phyloP scores from a whole-genome alignment of 306 rosid species.

The Lathyrus oleraceus region DNA sequence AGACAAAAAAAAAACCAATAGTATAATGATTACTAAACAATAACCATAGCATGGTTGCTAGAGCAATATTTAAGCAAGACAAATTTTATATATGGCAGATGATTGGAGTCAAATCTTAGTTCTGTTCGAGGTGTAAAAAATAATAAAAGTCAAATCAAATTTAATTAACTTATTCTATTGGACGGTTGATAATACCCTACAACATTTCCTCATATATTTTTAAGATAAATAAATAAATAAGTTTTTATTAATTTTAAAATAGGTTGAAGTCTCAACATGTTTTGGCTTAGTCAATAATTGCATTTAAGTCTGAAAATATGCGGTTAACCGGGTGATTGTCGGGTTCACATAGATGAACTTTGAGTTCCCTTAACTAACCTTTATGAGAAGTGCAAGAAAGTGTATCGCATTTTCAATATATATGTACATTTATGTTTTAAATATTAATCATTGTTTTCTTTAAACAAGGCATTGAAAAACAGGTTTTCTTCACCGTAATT shows the following conservation, averaged over 20 bases:
- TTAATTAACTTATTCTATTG: constrained; percentile 36
- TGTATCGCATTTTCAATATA: constrained; percentile 4
- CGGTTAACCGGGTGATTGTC: constrained; percentile 43
- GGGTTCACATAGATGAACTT: constrained; percentile 37
- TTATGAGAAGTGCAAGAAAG: constrained; percentile 39
- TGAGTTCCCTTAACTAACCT: neutral
- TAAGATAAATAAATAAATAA: neutral
- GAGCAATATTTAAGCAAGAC: constrained; percentile 18
- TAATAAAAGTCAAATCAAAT: constrained; percentile 44
- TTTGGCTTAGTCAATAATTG: constrained; percentile 38
- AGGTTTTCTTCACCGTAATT: no score
- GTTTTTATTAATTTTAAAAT: constrained; percentile 15
- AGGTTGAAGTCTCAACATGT: constrained; percentile 20
- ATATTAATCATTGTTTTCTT: no score
- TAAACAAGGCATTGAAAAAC: no score
- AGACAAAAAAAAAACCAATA: no score
- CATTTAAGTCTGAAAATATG: constrained; percentile 38
- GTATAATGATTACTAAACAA: no score
- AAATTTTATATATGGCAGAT: constrained; percentile 29
- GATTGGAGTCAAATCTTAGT: constrained; percentile 30
- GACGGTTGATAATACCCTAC: constrained; percentile 34
- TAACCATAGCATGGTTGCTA: neutral
- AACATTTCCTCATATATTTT: constrained; percentile 10
- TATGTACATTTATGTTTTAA: neutral
- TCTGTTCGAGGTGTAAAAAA: neutral